Base-by-base conservation (phyloP, 2,329 filamentous ascomycete genomes). In the Aspergillus hortae region DNA sequence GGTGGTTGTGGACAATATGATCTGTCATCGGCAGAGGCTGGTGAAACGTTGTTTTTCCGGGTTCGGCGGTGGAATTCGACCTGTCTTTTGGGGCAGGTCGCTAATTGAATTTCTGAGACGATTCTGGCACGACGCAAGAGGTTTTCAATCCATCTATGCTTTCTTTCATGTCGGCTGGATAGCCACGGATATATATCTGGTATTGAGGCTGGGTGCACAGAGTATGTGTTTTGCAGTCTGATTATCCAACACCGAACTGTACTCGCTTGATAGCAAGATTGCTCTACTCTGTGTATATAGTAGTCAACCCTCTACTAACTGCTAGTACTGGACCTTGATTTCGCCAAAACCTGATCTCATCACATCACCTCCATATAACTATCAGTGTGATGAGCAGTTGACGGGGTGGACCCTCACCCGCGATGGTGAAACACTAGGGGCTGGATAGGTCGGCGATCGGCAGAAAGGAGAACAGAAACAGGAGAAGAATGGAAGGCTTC, bases 371-470 rank as follows among this genome's bases (percentile, higher is more conserved):
- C 35, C 7, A 15, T 38, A 38, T 38, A 19, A 19, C 19, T 2
- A 7, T n/a, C 35, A 38, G 14, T 38, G 6, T 38, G 19, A 47
- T 48, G 46, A 48, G 35, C 27, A 40, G 32, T 46, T 46, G 17
- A 46, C n/a, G 14, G 15, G 45, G 36, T 33, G 59, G 61, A 51
- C 45, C 56, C 45, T 33, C 40, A 44, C 53, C 48, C 56, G 48
- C 41, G 35, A 60, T 48, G 52, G 45, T 61, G 61, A 64, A 64
- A 64, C 61, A 56, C 55, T 56, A 54, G 57, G 46, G 15, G 45
- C 35, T 56, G 53, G 58, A 59, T 52, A 48, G 48, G 51, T 56
- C 43, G 45, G 45, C 51, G 61, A 64, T 59, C 60, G 60, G 49
- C 61, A 53, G 45, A 38, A n/a, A 17, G 12, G 35, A n/a, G 35